Evolutionary conservation across 441 rosid genomes (phyloP).

Genomic region (Populus trichocarpa): DNA sequence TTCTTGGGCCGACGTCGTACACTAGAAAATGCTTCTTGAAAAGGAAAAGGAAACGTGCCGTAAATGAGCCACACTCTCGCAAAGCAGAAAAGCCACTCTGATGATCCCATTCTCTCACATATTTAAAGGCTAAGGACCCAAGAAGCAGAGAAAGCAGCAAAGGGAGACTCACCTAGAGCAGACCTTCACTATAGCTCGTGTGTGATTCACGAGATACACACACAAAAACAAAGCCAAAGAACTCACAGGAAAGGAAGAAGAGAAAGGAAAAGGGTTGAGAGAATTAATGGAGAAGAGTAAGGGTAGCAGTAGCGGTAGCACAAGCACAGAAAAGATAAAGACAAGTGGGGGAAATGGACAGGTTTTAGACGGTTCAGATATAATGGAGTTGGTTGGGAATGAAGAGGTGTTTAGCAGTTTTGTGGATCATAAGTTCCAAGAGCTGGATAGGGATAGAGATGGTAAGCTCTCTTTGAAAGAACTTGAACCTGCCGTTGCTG

Average conservation of each 20-base stretch:
- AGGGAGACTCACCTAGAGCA: conserved; percentile 6
- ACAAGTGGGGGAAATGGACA: conserved; percentile 35
- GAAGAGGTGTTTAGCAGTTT: conserved; percentile 64
- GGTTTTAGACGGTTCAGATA: conserved; percentile 82
- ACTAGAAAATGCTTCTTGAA: background rate
- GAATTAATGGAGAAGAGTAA: conserved; percentile 41
- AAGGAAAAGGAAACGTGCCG: background rate
- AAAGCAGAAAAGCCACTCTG: background rate
- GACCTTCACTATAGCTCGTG: conserved; percentile 33
- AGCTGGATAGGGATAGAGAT: conserved; percentile 68
- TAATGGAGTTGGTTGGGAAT: conserved; percentile 89
- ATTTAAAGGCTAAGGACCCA: background rate
- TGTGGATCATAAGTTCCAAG: conserved; percentile 80
- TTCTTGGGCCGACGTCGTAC: background rate
- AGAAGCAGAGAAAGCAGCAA: background rate
- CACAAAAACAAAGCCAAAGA: conserved; percentile 11
- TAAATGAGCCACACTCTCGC: background rate
- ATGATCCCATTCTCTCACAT: background rate
- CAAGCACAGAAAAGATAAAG: background rate
- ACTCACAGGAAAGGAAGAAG: conserved; percentile 38
- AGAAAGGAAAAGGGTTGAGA: background rate
- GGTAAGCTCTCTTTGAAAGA: conserved; percentile 78
- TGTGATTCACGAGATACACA: conserved; percentile 48
- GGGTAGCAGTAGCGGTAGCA: background rate
- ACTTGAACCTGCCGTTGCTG: conserved; percentile 87